A percentile compares a stretch with the other conserved stretches of the same genome.
phyloP scores from a whole-genome alignment of 73 alveolate species.

The Paramecium biaurelia region DNA sequence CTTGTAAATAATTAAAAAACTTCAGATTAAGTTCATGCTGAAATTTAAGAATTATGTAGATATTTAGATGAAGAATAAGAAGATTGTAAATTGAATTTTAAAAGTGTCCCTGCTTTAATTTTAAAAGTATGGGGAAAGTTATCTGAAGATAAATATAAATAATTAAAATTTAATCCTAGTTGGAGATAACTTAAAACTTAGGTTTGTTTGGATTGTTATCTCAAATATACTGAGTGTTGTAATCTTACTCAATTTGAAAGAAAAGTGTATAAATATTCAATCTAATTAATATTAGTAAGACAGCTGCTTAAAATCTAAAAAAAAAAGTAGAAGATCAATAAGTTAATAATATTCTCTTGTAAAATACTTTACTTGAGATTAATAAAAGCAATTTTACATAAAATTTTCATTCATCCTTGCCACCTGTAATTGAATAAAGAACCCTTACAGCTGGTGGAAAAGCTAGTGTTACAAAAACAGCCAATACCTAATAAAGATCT shows the following conservation, averaged over 20 bases:
- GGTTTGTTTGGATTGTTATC: constrained; percentile 24
- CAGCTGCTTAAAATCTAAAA: neutral
- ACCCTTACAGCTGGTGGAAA: neutral
- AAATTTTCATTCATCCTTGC: constrained; percentile 8
- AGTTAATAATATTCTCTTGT: neutral
- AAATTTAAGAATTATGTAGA: constrained; percentile 50
- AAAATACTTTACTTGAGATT: neutral
- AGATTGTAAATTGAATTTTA: constrained; percentile 49
- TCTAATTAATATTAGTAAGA: neutral
- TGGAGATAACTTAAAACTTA: constrained; percentile 39
- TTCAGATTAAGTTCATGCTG: constrained; percentile 33
- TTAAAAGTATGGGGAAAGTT: constrained; percentile 58
- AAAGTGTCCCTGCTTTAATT: constrained; percentile 55
- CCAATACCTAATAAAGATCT: neutral
- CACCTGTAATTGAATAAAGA: constrained; percentile 19
- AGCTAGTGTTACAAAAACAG: neutral
- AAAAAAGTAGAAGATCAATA: constrained; percentile 30
- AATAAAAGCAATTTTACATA: neutral
- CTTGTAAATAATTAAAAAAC: constrained; percentile 18
- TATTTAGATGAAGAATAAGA: constrained; percentile 57
- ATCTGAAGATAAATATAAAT: constrained; percentile 15
- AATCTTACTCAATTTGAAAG: constrained; percentile 29
- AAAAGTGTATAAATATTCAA: neutral
- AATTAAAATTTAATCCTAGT: neutral
- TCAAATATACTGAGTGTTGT: constrained; percentile 10